Conservation (phyloP, 1,284 basidiomycete genomes). For the Volvariella surrecta region DNA sequence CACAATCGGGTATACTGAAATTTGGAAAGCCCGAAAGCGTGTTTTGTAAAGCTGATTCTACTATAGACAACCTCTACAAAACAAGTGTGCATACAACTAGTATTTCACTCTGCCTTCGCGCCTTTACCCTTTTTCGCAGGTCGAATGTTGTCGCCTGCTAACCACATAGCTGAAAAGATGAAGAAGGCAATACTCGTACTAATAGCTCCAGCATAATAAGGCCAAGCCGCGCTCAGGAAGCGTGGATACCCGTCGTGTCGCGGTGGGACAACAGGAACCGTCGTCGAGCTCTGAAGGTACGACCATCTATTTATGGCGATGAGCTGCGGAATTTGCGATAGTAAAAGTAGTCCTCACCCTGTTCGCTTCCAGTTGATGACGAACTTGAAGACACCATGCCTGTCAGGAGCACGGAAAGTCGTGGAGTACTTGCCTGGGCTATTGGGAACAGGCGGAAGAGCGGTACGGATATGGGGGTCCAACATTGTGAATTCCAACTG, state of each 20-base stretch:
- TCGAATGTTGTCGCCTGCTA: constrained; percentile 58
- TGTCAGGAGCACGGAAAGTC: constrained; percentile 83
- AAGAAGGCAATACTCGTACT: constrained; percentile 82
- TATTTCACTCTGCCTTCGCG: constrained; percentile 36
- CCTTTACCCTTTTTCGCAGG: constrained; percentile 39
- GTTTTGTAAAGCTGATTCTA: too few species aligned
- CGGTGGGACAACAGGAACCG: constrained; percentile 86
- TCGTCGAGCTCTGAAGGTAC: constrained; percentile 65
- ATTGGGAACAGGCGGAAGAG: constrained; percentile 47
- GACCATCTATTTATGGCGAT: constrained; percentile 35
- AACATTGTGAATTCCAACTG: constrained; percentile 98
- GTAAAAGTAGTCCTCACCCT: constrained; percentile 44
- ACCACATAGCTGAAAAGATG: constrained; percentile 79
- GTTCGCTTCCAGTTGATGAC: constrained; percentile 82
- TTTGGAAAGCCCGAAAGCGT: too few species aligned
- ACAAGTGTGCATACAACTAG: too few species aligned
- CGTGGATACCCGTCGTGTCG: constrained; percentile 93
- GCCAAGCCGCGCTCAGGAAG: constrained; percentile 91
- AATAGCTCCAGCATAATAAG: constrained; percentile 87
- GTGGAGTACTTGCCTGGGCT: constrained; percentile 64
- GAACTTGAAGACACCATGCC: constrained; percentile 98
- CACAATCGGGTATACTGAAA: too few species aligned
- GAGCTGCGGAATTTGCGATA: too few species aligned
- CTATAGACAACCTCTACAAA: too few species aligned
- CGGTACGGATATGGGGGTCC: constrained; percentile 85